Base-by-base conservation (phyloP, 1,284 basidiomycete genomes). In the Ustilago hordei region DNA sequence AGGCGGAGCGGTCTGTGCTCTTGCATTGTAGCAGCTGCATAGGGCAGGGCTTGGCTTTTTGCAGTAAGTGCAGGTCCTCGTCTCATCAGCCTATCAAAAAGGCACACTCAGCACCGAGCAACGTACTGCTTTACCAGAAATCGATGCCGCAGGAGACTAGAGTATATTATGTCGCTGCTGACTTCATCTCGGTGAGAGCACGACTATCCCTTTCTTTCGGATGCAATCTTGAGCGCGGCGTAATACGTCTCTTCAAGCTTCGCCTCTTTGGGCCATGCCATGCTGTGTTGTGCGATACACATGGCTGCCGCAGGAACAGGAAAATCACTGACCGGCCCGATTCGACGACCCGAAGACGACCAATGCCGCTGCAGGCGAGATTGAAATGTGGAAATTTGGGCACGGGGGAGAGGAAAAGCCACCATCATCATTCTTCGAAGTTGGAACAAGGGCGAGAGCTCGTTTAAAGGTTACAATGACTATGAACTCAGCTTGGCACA, bases 221-320 rank as follows among this genome's bases (percentile, higher is more conserved):
- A n/a, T 36, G 8, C 32, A 9, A 5, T 28, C 23, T 28, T 31
- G 31, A 28, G 32, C 19, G 6, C 34, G 57, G 57, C 57, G 57
- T 50, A 23, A 39, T n/a, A 19, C 34, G 23, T 34, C 6, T 9
- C 31, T n/a, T 7, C 19, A 12, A 45, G 38, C 63, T 8, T 59
- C 43, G 34, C 59, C 55, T 59, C 43, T 62, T 31, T 47, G 47
- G 36, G 35, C 43, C 43, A 23, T 8, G 43, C 43, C n/a, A 19
- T 19, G n/a, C 43, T 11, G 19, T 19, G 43, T 19, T 19, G 43
- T 8, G 8, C 31, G 12, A 36, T 19, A 41, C 69, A 70, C 63
- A 70, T 65, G 69, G 69, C 17, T 61, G 63, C 69, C 63, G 65
- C 62, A 64, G 54, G 62, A 55, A 15, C 54, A 45, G n/a, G n/a